These are phyloP conservation scores for Cyphellophora europaea DNA, from an alignment of 2,329 filamentous ascomycete genomes.

Conservation along the genomic window DNA sequence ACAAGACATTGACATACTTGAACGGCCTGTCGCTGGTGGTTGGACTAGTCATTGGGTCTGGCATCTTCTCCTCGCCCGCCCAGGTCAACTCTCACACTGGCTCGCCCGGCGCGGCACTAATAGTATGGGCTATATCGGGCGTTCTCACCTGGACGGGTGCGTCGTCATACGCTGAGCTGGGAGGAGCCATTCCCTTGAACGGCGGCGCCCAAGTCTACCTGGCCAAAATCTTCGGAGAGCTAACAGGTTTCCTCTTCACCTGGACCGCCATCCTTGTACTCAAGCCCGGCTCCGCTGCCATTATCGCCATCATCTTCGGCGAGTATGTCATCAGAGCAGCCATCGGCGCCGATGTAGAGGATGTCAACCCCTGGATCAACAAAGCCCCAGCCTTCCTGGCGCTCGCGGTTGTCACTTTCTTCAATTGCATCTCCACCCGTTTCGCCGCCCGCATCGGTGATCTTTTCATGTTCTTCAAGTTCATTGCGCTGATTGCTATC, in stretches of 20 bases:
- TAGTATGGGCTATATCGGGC: conserved; percentile 91
- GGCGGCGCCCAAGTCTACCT: conserved; percentile 91
- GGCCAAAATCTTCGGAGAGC: conserved; percentile 90
- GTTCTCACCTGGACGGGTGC: conserved; percentile 92
- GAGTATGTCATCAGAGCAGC: conserved; percentile 89
- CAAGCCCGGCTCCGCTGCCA: conserved; percentile 87
- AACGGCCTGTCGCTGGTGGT: conserved; percentile 89
- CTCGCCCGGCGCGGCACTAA: conserved; percentile 76
- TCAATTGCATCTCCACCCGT: conserved; percentile 88
- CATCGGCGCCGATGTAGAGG: conserved; percentile 76
- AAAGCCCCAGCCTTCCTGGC: conserved; percentile 77
- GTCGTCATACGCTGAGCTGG: conserved; percentile 88
- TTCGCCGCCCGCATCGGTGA: conserved; percentile 82
- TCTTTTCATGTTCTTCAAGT: conserved; percentile 94
- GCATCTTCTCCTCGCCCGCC: conserved; percentile 90
- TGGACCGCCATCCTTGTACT: conserved; percentile 93
- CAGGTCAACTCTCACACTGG: conserved; percentile 88
- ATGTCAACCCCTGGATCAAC: conserved; percentile 76
- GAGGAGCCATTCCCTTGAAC: conserved; percentile 90
- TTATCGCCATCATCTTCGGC: conserved; percentile 95
- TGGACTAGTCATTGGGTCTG: conserved; percentile 88
- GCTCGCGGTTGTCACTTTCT: conserved; percentile 63
- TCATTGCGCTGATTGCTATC: conserved; percentile 77
- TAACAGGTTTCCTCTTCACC: conserved; percentile 87
- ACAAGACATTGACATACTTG: conserved; percentile 90